A percentile compares a stretch with the other conserved stretches of the same genome.
Evolutionary conservation across 257 asterid genomes (phyloP).

Genomic region (Knoxia roxburghii): DNA sequence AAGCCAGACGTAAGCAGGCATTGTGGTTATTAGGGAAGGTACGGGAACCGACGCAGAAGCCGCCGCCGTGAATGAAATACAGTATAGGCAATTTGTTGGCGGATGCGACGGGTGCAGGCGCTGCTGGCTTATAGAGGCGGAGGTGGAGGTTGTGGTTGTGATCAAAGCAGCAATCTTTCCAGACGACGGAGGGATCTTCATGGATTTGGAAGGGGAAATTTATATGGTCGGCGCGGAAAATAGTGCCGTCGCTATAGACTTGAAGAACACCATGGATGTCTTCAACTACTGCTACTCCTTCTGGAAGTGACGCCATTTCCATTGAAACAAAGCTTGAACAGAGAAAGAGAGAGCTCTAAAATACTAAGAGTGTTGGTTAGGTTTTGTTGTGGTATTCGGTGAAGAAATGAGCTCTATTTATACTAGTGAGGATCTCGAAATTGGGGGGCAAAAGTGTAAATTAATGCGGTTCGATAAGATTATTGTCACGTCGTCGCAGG

Average conservation of each 20-base stretch:
- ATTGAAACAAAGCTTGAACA: background rate
- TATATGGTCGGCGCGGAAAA: conserved; percentile 16
- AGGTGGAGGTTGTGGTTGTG: conserved; percentile 36
- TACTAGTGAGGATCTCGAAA: no score
- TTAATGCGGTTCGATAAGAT: no score
- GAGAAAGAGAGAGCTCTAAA: no score
- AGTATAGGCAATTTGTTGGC: conserved; percentile 40
- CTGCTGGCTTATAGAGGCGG: conserved; percentile 59
- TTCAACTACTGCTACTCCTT: conserved; percentile 15
- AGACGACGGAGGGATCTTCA: conserved; percentile 58
- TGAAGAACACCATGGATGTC: conserved; percentile 21
- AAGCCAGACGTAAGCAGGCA: conserved; percentile 61
- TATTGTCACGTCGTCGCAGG: no score
- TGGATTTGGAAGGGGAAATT: conserved; percentile 20
- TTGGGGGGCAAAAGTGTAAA: no score
- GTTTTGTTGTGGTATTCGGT: no score
- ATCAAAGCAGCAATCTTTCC: conserved; percentile 58
- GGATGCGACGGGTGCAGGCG: background rate
- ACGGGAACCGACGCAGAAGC: conserved; percentile 71
- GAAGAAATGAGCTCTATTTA: no score
- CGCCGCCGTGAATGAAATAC: conserved; percentile 72
- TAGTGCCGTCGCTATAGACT: conserved; percentile 29
- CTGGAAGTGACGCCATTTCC: conserved; percentile 18
- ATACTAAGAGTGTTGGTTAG: no score
- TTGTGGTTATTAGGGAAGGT: conserved; percentile 66